Evolutionary conservation across 306 rosid genomes (phyloP).

Genomic region (Clitoria ternatea): DNA sequence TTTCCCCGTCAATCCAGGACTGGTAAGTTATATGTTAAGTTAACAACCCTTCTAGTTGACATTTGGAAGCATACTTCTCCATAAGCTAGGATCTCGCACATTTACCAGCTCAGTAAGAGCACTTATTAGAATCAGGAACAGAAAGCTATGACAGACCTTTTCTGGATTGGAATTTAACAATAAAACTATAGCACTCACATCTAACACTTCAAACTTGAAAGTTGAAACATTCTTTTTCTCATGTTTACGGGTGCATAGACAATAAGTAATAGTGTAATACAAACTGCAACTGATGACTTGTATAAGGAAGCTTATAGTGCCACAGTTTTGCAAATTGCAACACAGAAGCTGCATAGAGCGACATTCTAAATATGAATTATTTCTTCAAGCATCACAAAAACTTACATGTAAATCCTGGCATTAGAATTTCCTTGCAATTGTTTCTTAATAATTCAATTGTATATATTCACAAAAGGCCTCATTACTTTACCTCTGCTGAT

Average conservation of each 20-base stretch:
- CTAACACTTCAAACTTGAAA: constrained; percentile 3
- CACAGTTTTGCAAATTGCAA: background rate
- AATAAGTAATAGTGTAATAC: background rate
- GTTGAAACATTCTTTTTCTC: background rate
- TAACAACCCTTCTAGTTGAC: background rate
- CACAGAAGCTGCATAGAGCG: background rate
- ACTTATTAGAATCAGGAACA: background rate
- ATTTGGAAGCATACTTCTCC: constrained; percentile 4
- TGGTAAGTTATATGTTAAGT: background rate
- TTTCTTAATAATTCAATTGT: background rate
- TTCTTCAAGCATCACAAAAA: background rate
- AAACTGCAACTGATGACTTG: background rate
- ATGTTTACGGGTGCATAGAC: background rate
- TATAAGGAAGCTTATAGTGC: background rate
- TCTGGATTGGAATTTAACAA: background rate
- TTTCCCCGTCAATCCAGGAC: background rate
- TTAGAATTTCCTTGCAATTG: background rate
- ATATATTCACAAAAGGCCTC: background rate
- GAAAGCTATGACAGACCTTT: constrained; percentile 1
- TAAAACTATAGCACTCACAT: background rate
- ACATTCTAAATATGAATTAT: background rate
- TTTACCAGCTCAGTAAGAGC: background rate
- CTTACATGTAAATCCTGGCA: background rate
- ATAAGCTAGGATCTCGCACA: background rate
- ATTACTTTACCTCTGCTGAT: constrained; percentile 66